Base-by-base conservation (phyloP, 208 protist genomes). In the Wallacemonas sp. region DNA sequence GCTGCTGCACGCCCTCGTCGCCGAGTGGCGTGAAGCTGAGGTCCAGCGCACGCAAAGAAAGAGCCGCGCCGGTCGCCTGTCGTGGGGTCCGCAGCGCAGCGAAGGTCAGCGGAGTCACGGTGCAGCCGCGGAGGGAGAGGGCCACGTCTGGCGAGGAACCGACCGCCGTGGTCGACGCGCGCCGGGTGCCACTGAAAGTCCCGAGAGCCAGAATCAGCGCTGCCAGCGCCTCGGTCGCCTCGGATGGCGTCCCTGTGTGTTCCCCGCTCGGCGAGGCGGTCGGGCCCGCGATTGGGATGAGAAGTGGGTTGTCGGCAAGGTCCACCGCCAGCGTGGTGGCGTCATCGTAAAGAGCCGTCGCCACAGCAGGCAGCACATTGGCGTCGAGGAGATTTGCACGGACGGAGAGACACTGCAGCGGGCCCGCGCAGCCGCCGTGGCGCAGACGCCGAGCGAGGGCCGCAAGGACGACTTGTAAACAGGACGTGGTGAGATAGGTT, bases 21-120 rank as follows among this genome's bases (percentile, higher is more conserved):
- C 72, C 61, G 12, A 78, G 38, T 1, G 31, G 11, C 12, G 48
- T 68, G 23, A 11, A 48, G 57, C 61, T 66, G 31, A 78, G 26
- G 33, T 73, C 57, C 12, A 69, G 38, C 26, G 44, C 25, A 5
- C 33, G 55, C 55, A 61, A 18, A 8, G 33, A 29, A 22, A 61
- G 33, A 22, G 55, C 10, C 23, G n/a, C 26, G 50, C 23, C 50
- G 1, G 36, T 14, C 14, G 23, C 26, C 50, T 31, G 16, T 33
- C 18, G 50, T 11, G 23, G 16, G 0, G n/a, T n/a, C n/a, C 14
- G 22, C 12, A 45, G 20, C n/a, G 11, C 32, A 10, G 48, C 48
- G 26, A 55, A 22, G 5, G 29, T 3, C 7, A 22, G 0, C 26
- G 20, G 48, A 22, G 23, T n/a, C 25, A 55, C 5, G 5, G 20